These are phyloP conservation scores for Fusarium verticillioides DNA, from an alignment of 2,329 filamentous ascomycete species.

Conservation along the genomic window DNA sequence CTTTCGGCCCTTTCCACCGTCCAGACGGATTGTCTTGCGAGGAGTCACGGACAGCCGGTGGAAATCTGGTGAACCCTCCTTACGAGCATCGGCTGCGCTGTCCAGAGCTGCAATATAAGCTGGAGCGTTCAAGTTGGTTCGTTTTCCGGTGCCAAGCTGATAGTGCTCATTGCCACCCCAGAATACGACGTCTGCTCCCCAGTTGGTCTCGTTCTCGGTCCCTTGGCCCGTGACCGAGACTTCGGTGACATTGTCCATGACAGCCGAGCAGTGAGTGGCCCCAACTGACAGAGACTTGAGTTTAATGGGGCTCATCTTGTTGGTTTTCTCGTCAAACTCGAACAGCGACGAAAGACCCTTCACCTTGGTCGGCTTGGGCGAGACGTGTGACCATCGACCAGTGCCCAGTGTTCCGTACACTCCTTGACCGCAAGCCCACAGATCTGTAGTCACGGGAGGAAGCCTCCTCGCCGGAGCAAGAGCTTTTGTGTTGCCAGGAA, in stretches of 20 bases:
- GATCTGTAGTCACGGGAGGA: constrained; percentile 63
- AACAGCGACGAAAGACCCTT: constrained; percentile 84
- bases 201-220: constrained; percentile 80
- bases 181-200: constrained; percentile 88
- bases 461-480: constrained; percentile 49
- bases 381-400: constrained; percentile 89
- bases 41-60: constrained; percentile 86
- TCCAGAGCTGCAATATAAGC: constrained; percentile 84
- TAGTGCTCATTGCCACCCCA: constrained; percentile 97
- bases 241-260: constrained; percentile 83
- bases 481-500: constrained; percentile 22
- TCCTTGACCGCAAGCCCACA: constrained; percentile 88
- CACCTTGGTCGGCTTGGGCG: constrained; percentile 80
- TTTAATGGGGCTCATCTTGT: constrained; percentile 79
- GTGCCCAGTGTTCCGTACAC: constrained; percentile 86
- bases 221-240: constrained; percentile 63
- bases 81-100: constrained; percentile 66
- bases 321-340: constrained; percentile 83
- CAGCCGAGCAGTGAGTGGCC: constrained; percentile 80
- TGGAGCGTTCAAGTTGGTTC: constrained; percentile 81
- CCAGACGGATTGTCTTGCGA: constrained; percentile 73
- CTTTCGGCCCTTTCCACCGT: constrained; percentile 70
- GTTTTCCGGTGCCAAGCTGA: constrained; percentile 90
- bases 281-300: constrained; percentile 79
- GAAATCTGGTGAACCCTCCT: constrained; percentile 69